These are phyloP conservation scores for Orbilia blumenaviensis DNA, from an alignment of 2,329 filamentous ascomycete genomes.

Conservation along the genomic window DNA sequence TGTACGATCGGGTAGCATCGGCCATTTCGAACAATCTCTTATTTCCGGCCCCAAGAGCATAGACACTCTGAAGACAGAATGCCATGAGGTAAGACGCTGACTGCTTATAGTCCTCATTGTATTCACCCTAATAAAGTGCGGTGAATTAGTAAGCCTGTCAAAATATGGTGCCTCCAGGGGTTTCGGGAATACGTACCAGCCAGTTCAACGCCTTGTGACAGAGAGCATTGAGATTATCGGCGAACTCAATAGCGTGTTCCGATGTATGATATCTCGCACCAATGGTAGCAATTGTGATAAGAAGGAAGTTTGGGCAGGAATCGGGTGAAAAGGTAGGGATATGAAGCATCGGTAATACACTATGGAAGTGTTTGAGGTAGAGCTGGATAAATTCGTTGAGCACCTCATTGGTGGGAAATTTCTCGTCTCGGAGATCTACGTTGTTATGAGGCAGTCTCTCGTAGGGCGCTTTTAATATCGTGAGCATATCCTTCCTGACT, in stretches of 20 bases:
- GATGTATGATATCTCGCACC: conserved; percentile 57
- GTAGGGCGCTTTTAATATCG: conserved; percentile 56
- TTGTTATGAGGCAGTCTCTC: conserved; percentile 56
- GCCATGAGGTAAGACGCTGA: conserved; percentile 57
- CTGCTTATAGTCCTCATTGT: conserved; percentile 56
- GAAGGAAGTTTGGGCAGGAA: conserved; percentile 56
- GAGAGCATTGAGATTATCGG: conserved; percentile 57
- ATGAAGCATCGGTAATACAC: conserved; percentile 59
- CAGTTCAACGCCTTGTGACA: conserved; percentile 57
- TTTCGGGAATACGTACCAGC: conserved; percentile 54
- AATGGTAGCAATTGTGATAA: conserved; percentile 57
- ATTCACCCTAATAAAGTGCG: conserved; percentile 54
- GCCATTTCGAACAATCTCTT: conserved; percentile 57
- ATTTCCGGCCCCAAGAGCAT: conserved; percentile 56
- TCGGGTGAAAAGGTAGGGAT: conserved; percentile 56
- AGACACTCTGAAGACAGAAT: conserved; percentile 58
- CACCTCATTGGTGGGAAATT: conserved; percentile 58
- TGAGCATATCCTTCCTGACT: conserved; percentile 57
- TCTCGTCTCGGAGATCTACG: conserved; percentile 54
- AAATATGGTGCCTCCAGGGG: background rate
- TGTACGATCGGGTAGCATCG: conserved; percentile 56
- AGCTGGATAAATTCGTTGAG: conserved; percentile 59
- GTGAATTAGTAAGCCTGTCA: background rate
- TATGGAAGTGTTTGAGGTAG: conserved; percentile 60
- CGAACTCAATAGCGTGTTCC: conserved; percentile 57